Evolutionary conservation across 495 filamentous ascomycete genomes (phyloP).

Genomic region (Penicillium samsonianum): DNA sequence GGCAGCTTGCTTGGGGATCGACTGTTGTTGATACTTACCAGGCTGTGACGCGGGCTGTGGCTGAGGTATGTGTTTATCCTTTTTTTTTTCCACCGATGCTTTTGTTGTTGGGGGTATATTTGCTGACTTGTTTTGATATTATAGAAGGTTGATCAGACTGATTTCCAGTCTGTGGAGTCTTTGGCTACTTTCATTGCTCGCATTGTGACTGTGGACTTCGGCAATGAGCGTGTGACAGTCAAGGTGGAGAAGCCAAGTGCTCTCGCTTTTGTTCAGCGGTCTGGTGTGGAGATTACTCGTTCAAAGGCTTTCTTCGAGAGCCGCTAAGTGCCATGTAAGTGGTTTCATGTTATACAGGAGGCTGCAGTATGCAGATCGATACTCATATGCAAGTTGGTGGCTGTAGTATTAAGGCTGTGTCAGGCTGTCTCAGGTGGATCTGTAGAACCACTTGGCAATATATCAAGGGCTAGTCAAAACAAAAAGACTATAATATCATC

Average conservation of each 20-base stretch:
- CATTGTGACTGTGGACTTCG: constrained; percentile 53
- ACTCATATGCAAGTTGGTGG: background rate
- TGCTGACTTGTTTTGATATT: constrained; percentile 8
- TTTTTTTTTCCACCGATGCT: too few species aligned
- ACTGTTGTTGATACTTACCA: constrained; percentile 47
- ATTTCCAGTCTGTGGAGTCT: constrained; percentile 59
- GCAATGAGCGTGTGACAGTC: constrained; percentile 54
- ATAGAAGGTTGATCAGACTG: constrained; percentile 53
- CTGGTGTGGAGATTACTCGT: constrained; percentile 59
- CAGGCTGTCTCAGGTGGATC: background rate
- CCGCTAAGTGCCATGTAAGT: constrained; percentile 21
- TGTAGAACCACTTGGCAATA: background rate
- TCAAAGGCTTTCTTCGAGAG: constrained; percentile 49
- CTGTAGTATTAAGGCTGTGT: background rate
- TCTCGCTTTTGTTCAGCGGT: constrained; percentile 54
- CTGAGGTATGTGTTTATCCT: constrained; percentile 38
- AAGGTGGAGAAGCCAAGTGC: constrained; percentile 60
- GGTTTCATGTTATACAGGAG: background rate
- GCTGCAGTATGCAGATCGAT: background rate
- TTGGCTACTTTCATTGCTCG: constrained; percentile 55
- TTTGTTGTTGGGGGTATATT: background rate
- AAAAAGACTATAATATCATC: background rate
- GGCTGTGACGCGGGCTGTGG: constrained; percentile 45
- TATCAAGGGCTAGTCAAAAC: background rate
- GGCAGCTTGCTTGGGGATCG: constrained; percentile 43